Evolutionary conservation across 1,284 basidiomycete genomes (phyloP).

Genomic region (Retiboletus flavoniger): DNA sequence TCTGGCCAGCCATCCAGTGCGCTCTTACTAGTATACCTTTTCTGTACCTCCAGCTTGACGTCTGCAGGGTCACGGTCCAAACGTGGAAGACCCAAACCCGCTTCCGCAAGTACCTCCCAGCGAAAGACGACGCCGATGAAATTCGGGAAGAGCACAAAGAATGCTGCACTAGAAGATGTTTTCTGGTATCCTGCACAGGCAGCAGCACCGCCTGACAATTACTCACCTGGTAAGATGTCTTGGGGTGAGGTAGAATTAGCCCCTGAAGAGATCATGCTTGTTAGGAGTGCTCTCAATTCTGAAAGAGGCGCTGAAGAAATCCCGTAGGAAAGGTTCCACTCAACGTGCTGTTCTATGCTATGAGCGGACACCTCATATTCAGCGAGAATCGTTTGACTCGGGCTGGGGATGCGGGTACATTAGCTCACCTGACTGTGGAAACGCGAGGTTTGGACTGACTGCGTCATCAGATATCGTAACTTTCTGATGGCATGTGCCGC

Average conservation of each 20-base stretch:
- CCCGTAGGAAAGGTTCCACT: conserved; percentile 52
- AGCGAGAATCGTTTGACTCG: conserved; percentile 56
- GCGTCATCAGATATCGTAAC: conserved; percentile 73
- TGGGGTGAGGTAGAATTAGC: conserved; percentile 1
- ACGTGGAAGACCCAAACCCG: conserved; percentile 4
- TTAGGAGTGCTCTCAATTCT: conserved; percentile 70
- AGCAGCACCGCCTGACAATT: conserved; percentile 60
- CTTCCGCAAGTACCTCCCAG: not conserved
- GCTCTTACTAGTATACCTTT: not conserved
- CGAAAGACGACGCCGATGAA: conserved; percentile 7
- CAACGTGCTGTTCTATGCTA: conserved; percentile 66
- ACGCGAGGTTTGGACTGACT: conserved; percentile 2
- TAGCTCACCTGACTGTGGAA: not conserved
- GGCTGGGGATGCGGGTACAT: conserved; percentile 74
- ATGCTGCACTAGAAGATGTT: conserved; percentile 37
- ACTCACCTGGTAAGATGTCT: conserved; percentile 59
- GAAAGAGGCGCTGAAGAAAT: conserved; percentile 51
- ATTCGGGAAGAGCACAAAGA: conserved; percentile 13
- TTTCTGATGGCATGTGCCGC: conserved; percentile 79
- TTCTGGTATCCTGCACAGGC: conserved; percentile 63
- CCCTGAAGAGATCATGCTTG: conserved; percentile 2
- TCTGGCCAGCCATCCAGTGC: not conserved
- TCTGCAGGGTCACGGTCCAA: conserved; percentile 14
- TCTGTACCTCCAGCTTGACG: not conserved
- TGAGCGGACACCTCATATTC: conserved; percentile 60